A percentile compares a stretch with the other conserved stretches of the same genome.
phyloP scores from a whole-genome alignment of 768 basidiomycete genomes.

The Mycena capillaripes region DNA sequence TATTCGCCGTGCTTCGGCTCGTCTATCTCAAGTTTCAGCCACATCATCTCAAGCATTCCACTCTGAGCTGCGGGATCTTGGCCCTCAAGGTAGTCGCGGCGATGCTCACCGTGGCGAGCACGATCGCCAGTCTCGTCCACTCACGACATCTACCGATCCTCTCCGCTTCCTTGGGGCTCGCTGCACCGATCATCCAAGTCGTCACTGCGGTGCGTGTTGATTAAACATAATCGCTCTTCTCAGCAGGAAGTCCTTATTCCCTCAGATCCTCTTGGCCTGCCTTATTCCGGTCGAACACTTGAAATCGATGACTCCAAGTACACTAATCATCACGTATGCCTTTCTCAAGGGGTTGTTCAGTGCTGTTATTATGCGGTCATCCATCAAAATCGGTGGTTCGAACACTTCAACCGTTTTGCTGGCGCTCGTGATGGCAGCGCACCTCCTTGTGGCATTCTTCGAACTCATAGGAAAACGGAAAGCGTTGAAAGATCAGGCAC shows the following conservation, averaged over 20 bases:
- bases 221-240: not conserved
- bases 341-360: conserved; percentile 10
- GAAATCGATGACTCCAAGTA: not conserved
- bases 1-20: not conserved
- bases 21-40: not conserved
- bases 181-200: conserved; percentile 5
- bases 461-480: not conserved
- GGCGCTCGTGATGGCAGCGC: not conserved
- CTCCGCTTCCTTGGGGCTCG: not conserved
- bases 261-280: not conserved
- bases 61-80: not conserved
- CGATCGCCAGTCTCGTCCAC: not conserved
- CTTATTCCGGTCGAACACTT: conserved; percentile 3
- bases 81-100: not conserved
- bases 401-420: not conserved
- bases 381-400: not conserved
- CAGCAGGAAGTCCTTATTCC: not conserved
- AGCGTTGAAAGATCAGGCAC: not conserved
- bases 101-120: not conserved
- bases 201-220: not conserved
- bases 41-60: not conserved
- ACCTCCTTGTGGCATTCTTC: not conserved
- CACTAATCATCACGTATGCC: conserved; percentile 1
- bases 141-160: not conserved
- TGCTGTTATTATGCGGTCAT: conserved; percentile 4